Base-by-base conservation (phyloP, 192 early-diverging fungal genomes). In the Diversispora epigaea region DNA sequence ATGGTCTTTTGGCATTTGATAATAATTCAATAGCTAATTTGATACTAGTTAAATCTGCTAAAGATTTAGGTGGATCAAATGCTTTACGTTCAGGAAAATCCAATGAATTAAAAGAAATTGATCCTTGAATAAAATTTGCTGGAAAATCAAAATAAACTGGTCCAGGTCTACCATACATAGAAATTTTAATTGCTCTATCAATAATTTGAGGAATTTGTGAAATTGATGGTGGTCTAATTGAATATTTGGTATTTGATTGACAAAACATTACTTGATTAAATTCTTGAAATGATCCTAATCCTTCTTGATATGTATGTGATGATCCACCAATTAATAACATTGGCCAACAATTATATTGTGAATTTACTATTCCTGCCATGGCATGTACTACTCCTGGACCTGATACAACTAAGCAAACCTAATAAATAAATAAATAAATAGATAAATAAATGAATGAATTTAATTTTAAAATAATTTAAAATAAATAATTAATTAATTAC, bases 381-480 rank as follows among this genome's bases (percentile, higher is more conserved):
- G 86, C 88, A 78, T 92, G 90, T 46, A 92, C 86, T 0, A 92
- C 89, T 52, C 91, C 91, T 0, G 91, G 91, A 0, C 91, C 91
- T 3, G 88, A 88, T 7, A 92, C 91, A 1, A 85, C 87, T 3
- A 92, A 80, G 40, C 90, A 90, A 0, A 90, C 65, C 67, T 68
- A 41, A 11, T 40, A 21, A 22, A 52, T 11, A 32, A 52, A 43
- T n/a, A 21, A 40, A 50, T 21, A 39, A 62, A 47, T 74, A 41
- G 5, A 1, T 15, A 32, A 21, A 4, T 19, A 50, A 55, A 25
- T 21, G 7, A 69, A n/a, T 14, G 50, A 47, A 4, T 11, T 3
- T 52, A 10, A 15, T 4, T 15, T 52, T 9, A 4, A 52, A 52
- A 68, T 47, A 39, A 39, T 4, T 43, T 4, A 12, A 45, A 19